These are phyloP conservation scores for Picochlorum costavermella DNA, from an alignment of 139 green algal species.

Conservation along the genomic window DNA sequence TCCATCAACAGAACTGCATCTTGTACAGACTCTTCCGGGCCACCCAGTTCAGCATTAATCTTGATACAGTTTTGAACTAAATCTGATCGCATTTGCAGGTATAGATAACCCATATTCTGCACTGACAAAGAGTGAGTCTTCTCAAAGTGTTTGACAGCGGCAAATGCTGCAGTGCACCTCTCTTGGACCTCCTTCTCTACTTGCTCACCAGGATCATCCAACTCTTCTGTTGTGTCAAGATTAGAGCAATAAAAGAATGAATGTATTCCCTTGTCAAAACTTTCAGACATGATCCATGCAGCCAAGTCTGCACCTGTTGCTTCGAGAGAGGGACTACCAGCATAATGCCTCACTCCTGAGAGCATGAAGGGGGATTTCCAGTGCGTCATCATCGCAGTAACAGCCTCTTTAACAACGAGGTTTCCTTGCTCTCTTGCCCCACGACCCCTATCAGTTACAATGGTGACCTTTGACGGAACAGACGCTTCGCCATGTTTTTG, in stretches of 20 bases:
- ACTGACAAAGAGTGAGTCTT: conserved; percentile 35
- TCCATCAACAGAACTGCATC: conserved; percentile 25
- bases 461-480: conserved; percentile 19
- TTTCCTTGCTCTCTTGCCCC: conserved; percentile 69
- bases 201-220: conserved; percentile 2
- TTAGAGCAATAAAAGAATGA: conserved; percentile 58
- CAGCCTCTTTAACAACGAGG: conserved; percentile 79
- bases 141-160: conserved; percentile 28
- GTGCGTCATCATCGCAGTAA: conserved; percentile 53
- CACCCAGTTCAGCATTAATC: not conserved
- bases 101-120: conserved; percentile 57
- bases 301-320: conserved; percentile 32
- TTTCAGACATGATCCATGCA: conserved; percentile 44
- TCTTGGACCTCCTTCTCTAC: conserved; percentile 24
- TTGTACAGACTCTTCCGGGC: conserved; percentile 8
- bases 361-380: conserved; percentile 63
- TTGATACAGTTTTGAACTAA: conserved; percentile 43
- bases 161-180: conserved; percentile 33
- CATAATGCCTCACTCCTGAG: conserved; percentile 35
- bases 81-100: conserved; percentile 49
- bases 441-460: conserved; percentile 42
- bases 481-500: not conserved
- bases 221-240: conserved; percentile 17
- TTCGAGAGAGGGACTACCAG: conserved; percentile 45
- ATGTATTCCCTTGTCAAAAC: conserved; percentile 52